Conservation (phyloP, 192 early-diverging fungal genomes). For the Chytriomyces confervae region DNA sequence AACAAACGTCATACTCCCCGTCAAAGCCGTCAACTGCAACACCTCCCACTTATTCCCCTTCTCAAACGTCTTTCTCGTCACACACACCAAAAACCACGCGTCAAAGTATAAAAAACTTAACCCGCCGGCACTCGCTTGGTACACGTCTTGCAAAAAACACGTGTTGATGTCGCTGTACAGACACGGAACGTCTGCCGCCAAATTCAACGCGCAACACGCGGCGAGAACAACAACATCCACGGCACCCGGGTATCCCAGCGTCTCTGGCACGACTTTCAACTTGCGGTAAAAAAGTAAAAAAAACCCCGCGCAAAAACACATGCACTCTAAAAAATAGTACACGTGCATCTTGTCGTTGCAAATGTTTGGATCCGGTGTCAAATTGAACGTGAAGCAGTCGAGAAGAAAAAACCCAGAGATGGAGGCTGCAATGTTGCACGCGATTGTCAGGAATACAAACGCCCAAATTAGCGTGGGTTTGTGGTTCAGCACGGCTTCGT, state of each 20-base stretch:
- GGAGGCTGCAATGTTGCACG: not conserved
- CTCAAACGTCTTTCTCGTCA: not conserved
- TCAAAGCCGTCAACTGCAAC: not conserved
- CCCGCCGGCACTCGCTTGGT: constrained; percentile 1
- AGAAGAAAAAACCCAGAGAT: constrained; percentile 16
- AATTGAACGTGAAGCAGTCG: constrained; percentile 22
- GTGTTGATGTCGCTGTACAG: not conserved
- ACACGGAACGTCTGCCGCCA: constrained; percentile 26
- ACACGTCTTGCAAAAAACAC: constrained; percentile 15
- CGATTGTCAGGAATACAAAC: not conserved
- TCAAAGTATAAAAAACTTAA: constrained; percentile 19
- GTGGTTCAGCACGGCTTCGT: constrained; percentile 14
- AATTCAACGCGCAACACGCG: not conserved
- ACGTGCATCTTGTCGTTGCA: constrained; percentile 5
- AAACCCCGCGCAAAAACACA: constrained; percentile 10
- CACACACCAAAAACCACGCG: constrained; percentile 1
- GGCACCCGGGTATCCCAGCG: not conserved
- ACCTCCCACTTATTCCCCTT: not conserved
- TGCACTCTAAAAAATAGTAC: constrained; percentile 8
- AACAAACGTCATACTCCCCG: not conserved
- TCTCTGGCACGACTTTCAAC: constrained; percentile 17
- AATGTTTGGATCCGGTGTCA: not conserved
- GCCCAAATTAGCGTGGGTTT: constrained; percentile 1
- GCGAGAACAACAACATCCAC: not conserved
- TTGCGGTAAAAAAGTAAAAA: constrained; percentile 13